A percentile compares a stretch with the other conserved stretches of the same genome.
These are phyloP conservation scores for Pichia sp. DNA, from an alignment of 1,139 yeast genomes.

Conservation along the genomic window DNA sequence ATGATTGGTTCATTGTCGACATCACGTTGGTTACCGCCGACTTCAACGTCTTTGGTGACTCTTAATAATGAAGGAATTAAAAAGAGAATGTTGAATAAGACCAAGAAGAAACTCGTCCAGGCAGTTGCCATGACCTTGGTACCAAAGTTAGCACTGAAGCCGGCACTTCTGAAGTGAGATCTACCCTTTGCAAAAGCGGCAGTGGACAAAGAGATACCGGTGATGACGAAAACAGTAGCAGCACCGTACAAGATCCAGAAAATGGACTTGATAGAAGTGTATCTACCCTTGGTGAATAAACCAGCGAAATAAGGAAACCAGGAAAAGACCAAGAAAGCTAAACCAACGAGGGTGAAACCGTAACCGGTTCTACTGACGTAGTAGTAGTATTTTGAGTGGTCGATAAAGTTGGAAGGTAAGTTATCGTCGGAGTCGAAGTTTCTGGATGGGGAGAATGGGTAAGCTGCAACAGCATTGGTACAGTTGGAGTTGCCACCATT, in stretches of 20 bases:
- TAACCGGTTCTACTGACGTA: constrained; percentile 66
- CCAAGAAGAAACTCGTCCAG: constrained; percentile 23
- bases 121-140: constrained; percentile 36
- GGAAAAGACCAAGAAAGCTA: constrained; percentile 54
- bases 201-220: constrained; percentile 63
- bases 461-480: constrained; percentile 50
- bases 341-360: constrained; percentile 63
- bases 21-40: no score
- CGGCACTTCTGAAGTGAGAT: constrained; percentile 49
- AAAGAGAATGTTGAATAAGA: constrained; percentile 18
- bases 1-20: neutral
- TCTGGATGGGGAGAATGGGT: constrained; percentile 62
- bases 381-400: constrained; percentile 50
- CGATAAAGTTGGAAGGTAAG: constrained; percentile 48
- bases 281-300: constrained; percentile 14
- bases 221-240: constrained; percentile 51
- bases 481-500: constrained; percentile 44
- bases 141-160: constrained; percentile 51
- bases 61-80: neutral
- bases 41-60: no score
- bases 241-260: constrained; percentile 26
- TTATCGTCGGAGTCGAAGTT: constrained; percentile 47
- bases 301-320: constrained; percentile 27
- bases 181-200: constrained; percentile 66
- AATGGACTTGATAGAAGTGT: neutral